Percentiles rank a stretch among this genome's conserved stretches.
phyloP scores from a whole-genome alignment of 352 stramenopile species.

The Phytophthora fragariae region DNA sequence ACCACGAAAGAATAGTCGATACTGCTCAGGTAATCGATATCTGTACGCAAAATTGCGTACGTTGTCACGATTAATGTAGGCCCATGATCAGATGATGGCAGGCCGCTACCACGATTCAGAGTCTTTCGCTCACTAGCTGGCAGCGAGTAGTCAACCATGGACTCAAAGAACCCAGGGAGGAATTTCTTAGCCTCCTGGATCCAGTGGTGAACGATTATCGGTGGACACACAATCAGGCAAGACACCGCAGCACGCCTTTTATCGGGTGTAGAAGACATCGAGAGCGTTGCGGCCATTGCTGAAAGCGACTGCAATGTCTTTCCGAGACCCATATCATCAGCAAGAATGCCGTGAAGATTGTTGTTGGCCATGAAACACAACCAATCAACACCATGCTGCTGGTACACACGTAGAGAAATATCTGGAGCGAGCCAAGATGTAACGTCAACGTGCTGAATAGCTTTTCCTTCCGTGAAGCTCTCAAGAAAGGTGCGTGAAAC shows the following conservation, averaged over 20 bases:
- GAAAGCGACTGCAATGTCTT: constrained; percentile 97
- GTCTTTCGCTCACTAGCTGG: constrained; percentile 52
- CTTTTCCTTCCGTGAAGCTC: constrained; percentile 65
- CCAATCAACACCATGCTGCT: constrained; percentile 85
- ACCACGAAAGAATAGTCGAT: constrained; percentile 89
- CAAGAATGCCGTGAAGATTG: constrained; percentile 80
- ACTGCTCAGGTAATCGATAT: constrained; percentile 63
- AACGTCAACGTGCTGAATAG: constrained; percentile 52
- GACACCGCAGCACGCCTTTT: not conserved
- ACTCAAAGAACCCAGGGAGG: constrained; percentile 69
- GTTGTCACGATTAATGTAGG: constrained; percentile 71
- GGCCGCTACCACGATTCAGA: constrained; percentile 40
- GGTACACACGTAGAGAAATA: constrained; percentile 67
- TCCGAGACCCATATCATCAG: constrained; percentile 92
- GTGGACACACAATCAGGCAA: constrained; percentile 94
- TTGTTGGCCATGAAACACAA: constrained; percentile 75
- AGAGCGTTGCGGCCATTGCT: constrained; percentile 78
- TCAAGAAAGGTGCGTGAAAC: constrained; percentile 76
- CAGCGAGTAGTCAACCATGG: constrained; percentile 84
- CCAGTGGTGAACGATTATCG: constrained; percentile 96
- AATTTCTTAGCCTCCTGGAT: constrained; percentile 90
- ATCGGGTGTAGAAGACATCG: constrained; percentile 1
- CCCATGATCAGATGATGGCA: constrained; percentile 10
- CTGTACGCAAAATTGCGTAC: constrained; percentile 90
- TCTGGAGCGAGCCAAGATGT: constrained; percentile 35